Conservation (phyloP, 768 basidiomycete species). For the Hirschioporus abietinus region DNA sequence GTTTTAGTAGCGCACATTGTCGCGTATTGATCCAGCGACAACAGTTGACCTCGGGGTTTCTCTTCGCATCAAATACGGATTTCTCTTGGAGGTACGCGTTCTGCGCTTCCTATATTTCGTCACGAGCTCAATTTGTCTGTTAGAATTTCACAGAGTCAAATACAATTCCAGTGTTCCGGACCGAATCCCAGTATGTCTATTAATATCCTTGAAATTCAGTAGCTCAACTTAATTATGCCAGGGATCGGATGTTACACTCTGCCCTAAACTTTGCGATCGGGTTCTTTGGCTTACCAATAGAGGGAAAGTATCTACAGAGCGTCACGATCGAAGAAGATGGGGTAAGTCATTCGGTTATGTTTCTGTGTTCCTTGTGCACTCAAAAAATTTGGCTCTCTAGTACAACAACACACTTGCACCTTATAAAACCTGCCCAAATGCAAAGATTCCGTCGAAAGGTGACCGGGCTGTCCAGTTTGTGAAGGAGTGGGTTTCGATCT, state of each 20-base stretch:
- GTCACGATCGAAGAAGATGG: slow-evolving; percentile 64
- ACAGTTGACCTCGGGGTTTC: slow-evolving; percentile 64
- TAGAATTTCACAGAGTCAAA: slow-evolving; percentile 56
- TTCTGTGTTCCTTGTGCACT: background rate
- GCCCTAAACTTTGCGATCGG: slow-evolving; percentile 67
- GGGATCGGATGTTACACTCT: slow-evolving; percentile 68
- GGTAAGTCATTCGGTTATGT: slow-evolving; percentile 33
- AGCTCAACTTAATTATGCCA: slow-evolving; percentile 19
- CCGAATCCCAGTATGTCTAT: slow-evolving; percentile 58
- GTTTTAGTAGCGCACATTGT: background rate
- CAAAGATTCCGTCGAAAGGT: slow-evolving; percentile 37
- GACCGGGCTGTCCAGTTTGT: slow-evolving; percentile 57
- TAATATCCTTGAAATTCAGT: too few species aligned
- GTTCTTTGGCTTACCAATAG: slow-evolving; percentile 72
- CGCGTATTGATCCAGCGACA: slow-evolving; percentile 5
- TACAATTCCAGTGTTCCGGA: slow-evolving; percentile 72
- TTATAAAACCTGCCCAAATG: slow-evolving; percentile 77
- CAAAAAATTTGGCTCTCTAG: slow-evolving; percentile 23
- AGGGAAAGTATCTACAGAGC: slow-evolving; percentile 69
- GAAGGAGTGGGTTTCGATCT: slow-evolving; percentile 61
- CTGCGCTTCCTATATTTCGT: background rate
- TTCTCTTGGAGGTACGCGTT: slow-evolving; percentile 50
- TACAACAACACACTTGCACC: slow-evolving; percentile 87
- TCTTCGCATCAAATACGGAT: slow-evolving; percentile 74
- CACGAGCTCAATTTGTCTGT: slow-evolving; percentile 24